Conservation (phyloP, 768 basidiomycete genomes). For the Termitomyces sp. region DNA sequence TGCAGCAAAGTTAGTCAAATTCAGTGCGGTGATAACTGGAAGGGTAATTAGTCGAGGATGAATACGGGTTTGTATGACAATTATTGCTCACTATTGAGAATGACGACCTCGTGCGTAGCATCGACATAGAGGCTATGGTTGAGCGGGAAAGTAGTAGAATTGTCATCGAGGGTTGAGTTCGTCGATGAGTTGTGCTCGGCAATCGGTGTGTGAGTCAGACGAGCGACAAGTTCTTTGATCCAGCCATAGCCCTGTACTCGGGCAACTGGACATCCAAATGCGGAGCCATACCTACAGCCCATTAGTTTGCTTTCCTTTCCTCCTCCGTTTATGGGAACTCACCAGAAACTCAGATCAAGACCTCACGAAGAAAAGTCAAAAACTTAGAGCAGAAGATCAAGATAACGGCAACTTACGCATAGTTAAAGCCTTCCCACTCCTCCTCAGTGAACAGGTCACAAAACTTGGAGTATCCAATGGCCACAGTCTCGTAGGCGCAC, state of each 20-base stretch:
- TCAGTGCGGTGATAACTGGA: slow-evolving; percentile 78
- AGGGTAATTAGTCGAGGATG: not conserved
- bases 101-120: slow-evolving; percentile 88
- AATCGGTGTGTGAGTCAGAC: slow-evolving; percentile 75
- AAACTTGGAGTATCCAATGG: slow-evolving; percentile 86
- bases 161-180: slow-evolving; percentile 75
- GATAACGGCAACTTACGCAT: slow-evolving; percentile 37
- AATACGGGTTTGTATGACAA: not conserved
- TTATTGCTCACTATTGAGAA: slow-evolving; percentile 60
- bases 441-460: slow-evolving; percentile 86
- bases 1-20: slow-evolving; percentile 67
- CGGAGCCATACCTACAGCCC: slow-evolving; percentile 52
- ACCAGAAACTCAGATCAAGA: slow-evolving; percentile 65
- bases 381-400: not conserved
- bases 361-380: slow-evolving; percentile 29
- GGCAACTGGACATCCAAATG: slow-evolving; percentile 78
- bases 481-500: slow-evolving; percentile 92
- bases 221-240: slow-evolving; percentile 76
- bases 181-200: slow-evolving; percentile 72
- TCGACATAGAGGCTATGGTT: slow-evolving; percentile 76
- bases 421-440: slow-evolving; percentile 93
- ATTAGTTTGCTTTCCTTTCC: slow-evolving; percentile 1
- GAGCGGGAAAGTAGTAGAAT: slow-evolving; percentile 63
- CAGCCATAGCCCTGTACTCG: slow-evolving; percentile 76
- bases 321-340: not conserved